Percentiles rank a stretch among this genome's conserved stretches.
Conservation (phyloP, 805 yeast genomes). For the Zygosaccharomyces bailii region DNA sequence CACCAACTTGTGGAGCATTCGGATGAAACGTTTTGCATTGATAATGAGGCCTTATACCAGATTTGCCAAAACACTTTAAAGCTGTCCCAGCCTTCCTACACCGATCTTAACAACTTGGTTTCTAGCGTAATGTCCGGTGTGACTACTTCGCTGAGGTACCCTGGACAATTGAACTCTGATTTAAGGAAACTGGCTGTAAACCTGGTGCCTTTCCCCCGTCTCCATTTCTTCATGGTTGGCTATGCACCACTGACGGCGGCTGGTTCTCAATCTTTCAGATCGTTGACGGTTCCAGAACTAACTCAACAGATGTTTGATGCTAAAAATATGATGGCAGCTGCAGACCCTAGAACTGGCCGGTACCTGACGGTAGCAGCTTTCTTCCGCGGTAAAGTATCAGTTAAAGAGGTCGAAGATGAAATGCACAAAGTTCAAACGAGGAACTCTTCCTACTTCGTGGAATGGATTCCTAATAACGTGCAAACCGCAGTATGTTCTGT, state of each 20-base stretch:
- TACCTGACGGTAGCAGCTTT: conserved; percentile 91
- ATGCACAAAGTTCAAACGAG: conserved; percentile 80
- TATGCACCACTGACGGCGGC: conserved; percentile 87
- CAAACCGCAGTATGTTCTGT: conserved; percentile 92
- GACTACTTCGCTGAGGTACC: conserved; percentile 89
- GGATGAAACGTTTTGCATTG: conserved; percentile 92
- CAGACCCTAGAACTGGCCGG: conserved; percentile 86
- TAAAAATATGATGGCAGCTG: conserved; percentile 93
- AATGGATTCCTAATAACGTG: conserved; percentile 94
- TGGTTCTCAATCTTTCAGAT: conserved; percentile 77
- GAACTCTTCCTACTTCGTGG: conserved; percentile 81
- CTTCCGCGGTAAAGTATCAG: conserved; percentile 90
- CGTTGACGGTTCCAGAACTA: conserved; percentile 83
- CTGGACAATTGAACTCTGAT: conserved; percentile 92
- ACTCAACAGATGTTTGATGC: conserved; percentile 93
- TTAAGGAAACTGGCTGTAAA: conserved; percentile 90
- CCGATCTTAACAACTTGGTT: conserved; percentile 76
- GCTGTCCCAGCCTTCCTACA: conserved; percentile 72
- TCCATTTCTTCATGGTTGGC: conserved; percentile 94
- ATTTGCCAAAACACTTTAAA: conserved; percentile 85
- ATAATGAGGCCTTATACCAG: conserved; percentile 88
- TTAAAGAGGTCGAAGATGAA: conserved; percentile 92
- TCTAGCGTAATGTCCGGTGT: conserved; percentile 94
- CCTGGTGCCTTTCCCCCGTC: conserved; percentile 91
- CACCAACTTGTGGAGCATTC: conserved; percentile 89